These are phyloP conservation scores for Primulina huaijiensis DNA, from an alignment of 257 asterid genomes.

Conservation along the genomic window DNA sequence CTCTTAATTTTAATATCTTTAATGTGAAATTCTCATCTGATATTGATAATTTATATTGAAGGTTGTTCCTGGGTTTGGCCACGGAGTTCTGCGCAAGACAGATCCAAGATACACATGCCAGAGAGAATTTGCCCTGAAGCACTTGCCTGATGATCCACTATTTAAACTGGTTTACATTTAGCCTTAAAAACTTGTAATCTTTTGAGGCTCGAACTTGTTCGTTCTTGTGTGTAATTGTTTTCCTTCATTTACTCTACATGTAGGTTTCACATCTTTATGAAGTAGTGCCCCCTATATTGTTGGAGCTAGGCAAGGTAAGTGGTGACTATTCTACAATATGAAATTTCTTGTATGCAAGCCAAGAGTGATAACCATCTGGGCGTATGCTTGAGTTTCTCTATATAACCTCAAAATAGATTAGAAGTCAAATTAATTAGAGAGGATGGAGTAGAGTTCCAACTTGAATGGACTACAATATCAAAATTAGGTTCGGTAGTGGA, in stretches of 20 bases:
- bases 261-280: neutral
- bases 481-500: neutral
- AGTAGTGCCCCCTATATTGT: neutral
- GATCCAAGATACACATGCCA: constrained; percentile 95
- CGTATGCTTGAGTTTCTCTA: neutral
- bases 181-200: neutral
- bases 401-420: neutral
- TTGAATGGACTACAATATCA: neutral
- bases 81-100: constrained; percentile 87
- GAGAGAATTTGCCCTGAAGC: constrained; percentile 88
- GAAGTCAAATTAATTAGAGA: neutral
- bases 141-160: constrained; percentile 86
- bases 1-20: neutral
- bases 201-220: neutral
- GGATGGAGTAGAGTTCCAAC: neutral
- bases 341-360: neutral
- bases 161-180: constrained; percentile 37
- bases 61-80: constrained; percentile 97
- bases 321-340: neutral
- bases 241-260: neutral
- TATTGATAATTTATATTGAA: constrained; percentile 17
- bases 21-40: neutral
- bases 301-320: neutral
- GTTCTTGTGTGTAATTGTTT: neutral
- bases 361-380: neutral